These are phyloP conservation scores for Botryotinia convoluta DNA, from an alignment of 2,329 filamentous ascomycete genomes.

Conservation along the genomic window DNA sequence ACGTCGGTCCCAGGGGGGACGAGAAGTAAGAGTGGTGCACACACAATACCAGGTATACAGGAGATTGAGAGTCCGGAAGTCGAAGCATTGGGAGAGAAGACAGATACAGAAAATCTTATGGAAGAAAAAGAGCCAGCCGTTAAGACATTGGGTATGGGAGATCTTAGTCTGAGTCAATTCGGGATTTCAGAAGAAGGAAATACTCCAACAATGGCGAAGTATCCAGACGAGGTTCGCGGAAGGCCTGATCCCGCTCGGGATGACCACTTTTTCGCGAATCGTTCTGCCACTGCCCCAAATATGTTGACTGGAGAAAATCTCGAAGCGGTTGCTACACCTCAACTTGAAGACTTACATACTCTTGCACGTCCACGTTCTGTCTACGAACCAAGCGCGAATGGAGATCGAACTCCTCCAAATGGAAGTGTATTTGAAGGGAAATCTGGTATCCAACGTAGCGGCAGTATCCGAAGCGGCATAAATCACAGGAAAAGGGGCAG, in stretches of 20 bases:
- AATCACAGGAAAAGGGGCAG: slow-evolving; percentile 70
- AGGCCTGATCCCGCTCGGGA: slow-evolving; percentile 29
- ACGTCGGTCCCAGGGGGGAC: slow-evolving; percentile 54
- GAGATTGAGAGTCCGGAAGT: slow-evolving; percentile 35
- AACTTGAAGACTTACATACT: slow-evolving; percentile 31
- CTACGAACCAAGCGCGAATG: slow-evolving; percentile 49
- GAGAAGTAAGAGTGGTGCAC: slow-evolving; percentile 42
- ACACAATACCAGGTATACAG: slow-evolving; percentile 32
- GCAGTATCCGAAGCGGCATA: slow-evolving; percentile 64
- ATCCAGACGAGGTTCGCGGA: slow-evolving; percentile 44
- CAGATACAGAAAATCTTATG: slow-evolving; percentile 35
- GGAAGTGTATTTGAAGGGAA: slow-evolving; percentile 66
- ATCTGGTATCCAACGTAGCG: slow-evolving; percentile 49
- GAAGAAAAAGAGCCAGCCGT: slow-evolving; percentile 71
- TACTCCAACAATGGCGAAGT: slow-evolving; percentile 56
- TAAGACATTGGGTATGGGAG: slow-evolving; percentile 83
- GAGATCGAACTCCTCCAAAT: slow-evolving; percentile 64
- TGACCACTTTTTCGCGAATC: slow-evolving; percentile 27
- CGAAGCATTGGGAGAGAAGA: slow-evolving; percentile 38
- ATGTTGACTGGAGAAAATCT: slow-evolving; percentile 24
- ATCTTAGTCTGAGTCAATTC: slow-evolving; percentile 84
- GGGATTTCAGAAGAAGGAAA: slow-evolving; percentile 67
- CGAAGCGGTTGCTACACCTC: slow-evolving; percentile 27
- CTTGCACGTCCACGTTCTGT: slow-evolving; percentile 47
- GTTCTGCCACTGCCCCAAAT: slow-evolving; percentile 10